phyloP scores from a whole-genome alignment of 1,284 basidiomycete genomes.

The Puccinia sorghi region DNA sequence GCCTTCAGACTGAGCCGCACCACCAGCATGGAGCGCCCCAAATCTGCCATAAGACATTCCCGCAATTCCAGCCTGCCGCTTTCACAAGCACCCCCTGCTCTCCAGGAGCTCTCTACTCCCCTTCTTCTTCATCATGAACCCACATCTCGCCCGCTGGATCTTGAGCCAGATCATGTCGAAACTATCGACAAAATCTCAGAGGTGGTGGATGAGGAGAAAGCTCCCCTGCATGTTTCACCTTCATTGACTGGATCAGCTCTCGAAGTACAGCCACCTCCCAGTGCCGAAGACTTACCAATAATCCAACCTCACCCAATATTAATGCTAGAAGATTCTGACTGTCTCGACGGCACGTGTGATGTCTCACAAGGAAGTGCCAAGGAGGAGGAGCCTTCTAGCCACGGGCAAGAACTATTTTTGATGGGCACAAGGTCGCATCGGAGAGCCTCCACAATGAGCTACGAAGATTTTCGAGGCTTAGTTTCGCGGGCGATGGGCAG shows the following conservation, averaged over 20 bases:
- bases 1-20: background rate
- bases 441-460: background rate
- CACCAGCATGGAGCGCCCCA: slow-evolving; percentile 11
- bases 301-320: background rate
- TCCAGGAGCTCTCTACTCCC: background rate
- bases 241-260: background rate
- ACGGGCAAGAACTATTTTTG: background rate
- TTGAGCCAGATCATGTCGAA: background rate
- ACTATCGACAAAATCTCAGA: slow-evolving; percentile 15
- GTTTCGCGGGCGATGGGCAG: slow-evolving; percentile 13
- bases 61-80: slow-evolving; percentile 5
- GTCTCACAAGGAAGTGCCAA: too few species aligned
- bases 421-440: background rate
- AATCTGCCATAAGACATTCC: slow-evolving; percentile 21
- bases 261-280: background rate
- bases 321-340: background rate
- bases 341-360: background rate
- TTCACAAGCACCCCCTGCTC: slow-evolving; percentile 11
- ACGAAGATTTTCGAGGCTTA: background rate
- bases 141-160: background rate
- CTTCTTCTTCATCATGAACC: background rate
- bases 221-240: background rate
- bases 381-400: background rate
- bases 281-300: background rate
- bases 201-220: background rate